phyloP scores from a whole-genome alignment of 345 rosid genomes.

The Cardamine chenopodiifolia region DNA sequence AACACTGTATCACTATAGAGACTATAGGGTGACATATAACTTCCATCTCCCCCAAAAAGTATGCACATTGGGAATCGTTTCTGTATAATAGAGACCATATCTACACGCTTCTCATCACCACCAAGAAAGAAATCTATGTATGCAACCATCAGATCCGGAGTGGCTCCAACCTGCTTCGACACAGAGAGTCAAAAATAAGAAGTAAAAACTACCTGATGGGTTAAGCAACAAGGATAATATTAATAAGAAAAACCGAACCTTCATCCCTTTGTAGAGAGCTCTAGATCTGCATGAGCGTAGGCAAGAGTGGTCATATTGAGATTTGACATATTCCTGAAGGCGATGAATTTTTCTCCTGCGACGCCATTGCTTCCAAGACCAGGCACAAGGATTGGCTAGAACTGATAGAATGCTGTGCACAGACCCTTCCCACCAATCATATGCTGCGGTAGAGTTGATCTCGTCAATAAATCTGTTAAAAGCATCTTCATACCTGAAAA shows the following conservation, averaged over 20 bases:
- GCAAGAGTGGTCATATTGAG: constrained; percentile 97
- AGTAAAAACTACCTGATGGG: constrained; percentile 2
- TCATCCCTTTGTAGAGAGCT: constrained; percentile 98
- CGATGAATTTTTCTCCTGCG: constrained; percentile 83
- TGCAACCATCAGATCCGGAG: constrained; percentile 94
- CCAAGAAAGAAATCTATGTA: constrained; percentile 95
- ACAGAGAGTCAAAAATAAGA: constrained; percentile 9
- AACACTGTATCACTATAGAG: constrained; percentile 77
- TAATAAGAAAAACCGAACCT: constrained; percentile 55
- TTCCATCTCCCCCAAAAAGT: constrained; percentile 94
- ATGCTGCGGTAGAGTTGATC: constrained; percentile 95
- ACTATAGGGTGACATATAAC: constrained; percentile 95
- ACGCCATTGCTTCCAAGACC: constrained; percentile 99
- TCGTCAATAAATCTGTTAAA: constrained; percentile 95
- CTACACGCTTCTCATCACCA: constrained; percentile 96
- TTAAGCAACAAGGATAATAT: constrained; percentile 17
- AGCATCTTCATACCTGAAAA: constrained; percentile 92
- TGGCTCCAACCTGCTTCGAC: constrained; percentile 83
- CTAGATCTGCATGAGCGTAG: constrained; percentile 98
- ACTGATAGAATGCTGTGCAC: constrained; percentile 88
- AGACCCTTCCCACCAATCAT: constrained; percentile 99
- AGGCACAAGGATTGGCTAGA: constrained; percentile 94
- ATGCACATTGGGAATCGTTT: constrained; percentile 96
- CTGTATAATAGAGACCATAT: constrained; percentile 83
- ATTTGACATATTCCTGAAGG: constrained; percentile 94